A percentile compares a stretch with the other conserved stretches of the same genome.
phyloP scores from a whole-genome alignment of 768 basidiomycete species.

The Tricholoma saponaceum region DNA sequence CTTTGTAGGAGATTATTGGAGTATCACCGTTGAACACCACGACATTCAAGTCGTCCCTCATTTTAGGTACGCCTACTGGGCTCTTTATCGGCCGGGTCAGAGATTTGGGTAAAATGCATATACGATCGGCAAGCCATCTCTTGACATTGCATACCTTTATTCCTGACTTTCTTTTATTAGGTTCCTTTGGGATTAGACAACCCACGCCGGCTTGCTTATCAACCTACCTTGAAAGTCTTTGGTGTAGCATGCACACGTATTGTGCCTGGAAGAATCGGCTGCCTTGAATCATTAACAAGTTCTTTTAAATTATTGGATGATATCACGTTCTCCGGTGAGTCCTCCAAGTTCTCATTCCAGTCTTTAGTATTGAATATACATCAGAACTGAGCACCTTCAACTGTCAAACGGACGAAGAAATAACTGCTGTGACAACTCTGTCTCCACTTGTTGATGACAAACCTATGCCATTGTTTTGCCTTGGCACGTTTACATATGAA shows the following conservation, averaged over 20 bases:
- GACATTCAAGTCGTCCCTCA: slow-evolving; percentile 47
- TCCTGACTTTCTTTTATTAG: slow-evolving; percentile 31
- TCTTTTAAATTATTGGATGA: slow-evolving; percentile 69
- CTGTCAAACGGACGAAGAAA: slow-evolving; percentile 55
- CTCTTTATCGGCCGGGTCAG: slow-evolving; percentile 64
- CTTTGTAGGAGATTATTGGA: slow-evolving; percentile 46
- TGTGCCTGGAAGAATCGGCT: slow-evolving; percentile 51
- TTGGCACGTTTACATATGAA: slow-evolving; percentile 42
- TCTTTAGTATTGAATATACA: neutral
- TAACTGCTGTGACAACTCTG: slow-evolving; percentile 47
- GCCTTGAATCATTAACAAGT: slow-evolving; percentile 40
- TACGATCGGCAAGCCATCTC: slow-evolving; percentile 58
- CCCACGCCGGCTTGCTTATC: slow-evolving; percentile 65
- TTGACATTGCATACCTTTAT: neutral
- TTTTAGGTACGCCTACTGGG: slow-evolving; percentile 50
- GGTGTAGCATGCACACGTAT: slow-evolving; percentile 61
- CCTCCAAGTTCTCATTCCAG: neutral
- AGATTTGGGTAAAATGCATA: slow-evolving; percentile 75
- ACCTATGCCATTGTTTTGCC: slow-evolving; percentile 41
- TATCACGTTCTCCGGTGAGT: slow-evolving; percentile 56
- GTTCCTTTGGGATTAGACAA: slow-evolving; percentile 67
- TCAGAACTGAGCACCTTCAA: slow-evolving; percentile 45
- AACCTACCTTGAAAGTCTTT: slow-evolving; percentile 49
- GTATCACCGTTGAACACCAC: slow-evolving; percentile 46
- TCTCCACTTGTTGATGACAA: slow-evolving; percentile 24